Evolutionary conservation across 768 basidiomycete species (phyloP), one percentile per base, ranked within the genome.

Genomic region (Cyathus striatus): DNA sequence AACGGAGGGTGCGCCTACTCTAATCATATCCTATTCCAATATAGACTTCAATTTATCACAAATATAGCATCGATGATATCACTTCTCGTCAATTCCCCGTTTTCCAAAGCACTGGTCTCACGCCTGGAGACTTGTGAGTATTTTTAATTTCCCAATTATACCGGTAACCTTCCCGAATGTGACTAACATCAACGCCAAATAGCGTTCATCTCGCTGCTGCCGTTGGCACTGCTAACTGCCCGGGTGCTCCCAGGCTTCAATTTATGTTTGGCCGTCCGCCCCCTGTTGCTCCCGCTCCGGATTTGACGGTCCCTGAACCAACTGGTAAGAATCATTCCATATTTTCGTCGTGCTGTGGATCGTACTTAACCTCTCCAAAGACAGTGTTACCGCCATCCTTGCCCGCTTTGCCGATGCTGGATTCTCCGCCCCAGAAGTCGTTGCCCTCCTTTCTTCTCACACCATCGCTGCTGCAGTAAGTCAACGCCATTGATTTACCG

Each of bases 201-300:
- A 57, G 56, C 23, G 49, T 57, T 5, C 56, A 57, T 22, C 51
- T 57, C 5, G 56, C 53, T 2, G 56, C 53, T 5, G 55, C 55
- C 17, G 58, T 64, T 42, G 58, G 57, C 7, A 48, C 48, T 23
- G 43, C 55, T 21, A 68, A 66, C 54, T 68, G 66, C 44, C 60
- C 64, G 2, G 66, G 66, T 27, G 59, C 63, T 9, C 64, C 64
- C 1, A 53, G 51, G 13, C 50, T 69, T 9, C 35, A 58, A 23
- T 63, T 60, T 48, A 49, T 59, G 43, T 47, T 58, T 21, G 61
- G 66, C 27, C 56, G 60, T 23, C 53, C 58, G 3, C 45, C 53
- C 34, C 52, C 53, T 5, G 38, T 44, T 2, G 50, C 45, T 13
- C 41, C 57, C 7, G 56, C 56, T 3, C 47, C 56, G 24, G 52